Evolutionary conservation across 108 stramenopile species (phyloP), one percentile per base, ranked within the genome.

Genomic region (Nannochloropsis salina): DNA sequence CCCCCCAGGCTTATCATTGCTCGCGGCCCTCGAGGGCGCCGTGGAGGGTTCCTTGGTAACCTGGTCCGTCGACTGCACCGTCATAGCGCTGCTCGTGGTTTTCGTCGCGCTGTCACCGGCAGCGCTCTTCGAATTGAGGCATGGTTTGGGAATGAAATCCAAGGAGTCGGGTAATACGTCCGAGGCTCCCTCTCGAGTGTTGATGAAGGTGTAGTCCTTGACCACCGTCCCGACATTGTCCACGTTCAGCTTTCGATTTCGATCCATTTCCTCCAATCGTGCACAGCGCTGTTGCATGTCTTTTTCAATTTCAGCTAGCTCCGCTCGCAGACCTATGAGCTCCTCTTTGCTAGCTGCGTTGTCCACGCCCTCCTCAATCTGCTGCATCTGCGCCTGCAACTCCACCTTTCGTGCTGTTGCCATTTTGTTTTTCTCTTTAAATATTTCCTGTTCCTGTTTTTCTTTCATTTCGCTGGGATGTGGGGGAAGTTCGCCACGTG

Each of bases 181-280:
- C 61, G 92, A 90, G 3, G 93, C 91, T 40, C 81, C 93, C 61
- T 92, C 95, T 81, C 91, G 90, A 44, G 91, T 84, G 90, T 95
- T 97, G 20, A 98, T 92, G 89, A 96, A 93, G 41, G 98, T 97
- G 82, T 95, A 86, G 87, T 98, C 97, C 85, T 97, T 95, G 83
- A 92, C 93, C 42, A 97, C 95, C 87, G 94, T 90, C 90, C 95
- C 95, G 91, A 98, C 95, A 89, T 98, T 98, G 85, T 98, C 98
- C 20, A 97, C 95, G 87, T 97, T 98, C 96, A 96, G 96, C 90
- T 95, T 97, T 90, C 96, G 96, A 88, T 97, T 94, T 89, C 96
- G 95, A 92, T 97, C 96, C 85, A 97, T 97, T 40, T 95, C 91
- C 43, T 95, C 95, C 80, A 97, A 90, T 81, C 87, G 89, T 22